Evolutionary conservation across 352 stramenopile genomes (phyloP).

Genomic region (Globisporangium nagaii): DNA sequence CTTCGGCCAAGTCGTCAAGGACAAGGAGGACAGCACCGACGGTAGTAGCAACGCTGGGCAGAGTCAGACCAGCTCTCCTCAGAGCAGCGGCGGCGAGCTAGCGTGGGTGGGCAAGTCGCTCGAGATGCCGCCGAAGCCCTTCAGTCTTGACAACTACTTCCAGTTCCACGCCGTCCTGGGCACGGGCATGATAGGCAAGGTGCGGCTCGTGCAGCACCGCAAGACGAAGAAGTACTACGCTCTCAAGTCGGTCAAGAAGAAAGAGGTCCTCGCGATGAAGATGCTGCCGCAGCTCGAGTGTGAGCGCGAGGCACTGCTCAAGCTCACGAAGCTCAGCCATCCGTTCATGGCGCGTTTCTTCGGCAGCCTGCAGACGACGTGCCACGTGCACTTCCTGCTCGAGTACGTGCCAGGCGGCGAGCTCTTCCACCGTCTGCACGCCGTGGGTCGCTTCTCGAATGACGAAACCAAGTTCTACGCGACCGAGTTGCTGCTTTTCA

Average conservation of each 20-base stretch:
- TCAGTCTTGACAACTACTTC: constrained; percentile 56
- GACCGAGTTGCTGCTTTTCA: constrained; percentile 52
- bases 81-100: neutral
- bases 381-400: constrained; percentile 65
- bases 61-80: neutral
- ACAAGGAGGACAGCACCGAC: neutral
- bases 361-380: constrained; percentile 48
- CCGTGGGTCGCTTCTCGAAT: constrained; percentile 44
- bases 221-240: constrained; percentile 56
- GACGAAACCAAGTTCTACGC: constrained; percentile 81
- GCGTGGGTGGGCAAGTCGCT: constrained; percentile 50
- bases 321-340: constrained; percentile 30
- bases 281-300: constrained; percentile 53
- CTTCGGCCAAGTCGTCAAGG: constrained; percentile 14
- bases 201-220: constrained; percentile 58
- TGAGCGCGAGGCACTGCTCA: constrained; percentile 41
- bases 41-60: neutral
- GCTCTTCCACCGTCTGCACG: constrained; percentile 50
- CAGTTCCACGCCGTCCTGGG: constrained; percentile 48
- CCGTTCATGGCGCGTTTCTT: constrained; percentile 59
- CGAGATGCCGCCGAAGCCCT: constrained; percentile 47
- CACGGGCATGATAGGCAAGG: constrained; percentile 68
- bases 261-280: constrained; percentile 44
- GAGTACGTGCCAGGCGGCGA: constrained; percentile 68
- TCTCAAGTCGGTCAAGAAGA: constrained; percentile 74